These are phyloP conservation scores for Zarea fungicola DNA, from an alignment of 2,329 filamentous ascomycete species.

Conservation along the genomic window DNA sequence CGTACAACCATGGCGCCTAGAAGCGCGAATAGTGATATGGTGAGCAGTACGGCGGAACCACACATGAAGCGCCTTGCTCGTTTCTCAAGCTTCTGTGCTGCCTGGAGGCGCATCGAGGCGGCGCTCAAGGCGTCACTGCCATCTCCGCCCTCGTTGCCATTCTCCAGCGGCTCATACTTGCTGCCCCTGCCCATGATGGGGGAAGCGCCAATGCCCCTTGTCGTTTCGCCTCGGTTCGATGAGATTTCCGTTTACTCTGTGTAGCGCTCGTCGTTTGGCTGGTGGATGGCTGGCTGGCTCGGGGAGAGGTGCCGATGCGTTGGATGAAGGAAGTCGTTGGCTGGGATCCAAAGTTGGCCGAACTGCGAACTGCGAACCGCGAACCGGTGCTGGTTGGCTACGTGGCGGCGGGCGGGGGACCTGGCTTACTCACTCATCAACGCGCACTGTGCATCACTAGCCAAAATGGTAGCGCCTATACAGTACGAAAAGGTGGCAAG, in stretches of 20 bases:
- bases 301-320: background rate
- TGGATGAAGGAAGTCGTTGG: no score
- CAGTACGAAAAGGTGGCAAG: background rate
- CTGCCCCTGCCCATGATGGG: slow-evolving; percentile 1
- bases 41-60: background rate
- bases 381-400: no score
- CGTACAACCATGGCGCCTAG: slow-evolving; percentile 1
- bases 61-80: slow-evolving; percentile 7
- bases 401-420: no score
- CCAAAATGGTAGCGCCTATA: background rate
- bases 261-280: background rate
- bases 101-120: slow-evolving; percentile 3
- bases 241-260: no score
- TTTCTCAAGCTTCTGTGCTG: slow-evolving; percentile 3
- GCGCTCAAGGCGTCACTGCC: background rate
- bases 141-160: background rate
- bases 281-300: no score
- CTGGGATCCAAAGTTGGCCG: no score
- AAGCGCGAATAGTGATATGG: slow-evolving; percentile 3
- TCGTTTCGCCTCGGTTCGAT: no score
- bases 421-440: no score
- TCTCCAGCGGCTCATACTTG: slow-evolving; percentile 1
- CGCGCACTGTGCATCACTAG: background rate
- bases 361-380: no score
- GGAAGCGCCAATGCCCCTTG: no score